Conservation (phyloP, 371 early-diverging fungal species). For the Chytridium lagenaria region DNA sequence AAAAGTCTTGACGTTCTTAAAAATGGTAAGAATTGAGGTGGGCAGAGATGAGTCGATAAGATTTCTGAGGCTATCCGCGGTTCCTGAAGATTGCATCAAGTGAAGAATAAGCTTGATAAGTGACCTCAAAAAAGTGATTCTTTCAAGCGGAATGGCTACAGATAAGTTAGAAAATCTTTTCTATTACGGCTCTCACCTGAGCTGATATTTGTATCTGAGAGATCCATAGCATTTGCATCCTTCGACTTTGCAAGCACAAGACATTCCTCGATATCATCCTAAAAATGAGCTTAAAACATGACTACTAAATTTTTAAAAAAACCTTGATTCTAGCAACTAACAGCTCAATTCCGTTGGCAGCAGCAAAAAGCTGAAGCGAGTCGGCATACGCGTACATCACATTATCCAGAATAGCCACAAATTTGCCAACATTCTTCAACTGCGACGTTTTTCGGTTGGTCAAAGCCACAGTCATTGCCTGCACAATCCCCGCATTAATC, state of each 20-base stretch:
- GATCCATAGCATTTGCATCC: slow-evolving; percentile 15
- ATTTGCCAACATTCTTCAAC: slow-evolving; percentile 69
- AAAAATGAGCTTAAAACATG: neutral
- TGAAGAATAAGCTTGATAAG: slow-evolving; percentile 89
- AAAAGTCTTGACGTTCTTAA: slow-evolving; percentile 75
- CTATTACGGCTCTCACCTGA: no score
- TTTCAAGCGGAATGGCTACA: slow-evolving; percentile 28
- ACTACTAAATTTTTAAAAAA: neutral
- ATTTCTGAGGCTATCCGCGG: slow-evolving; percentile 89
- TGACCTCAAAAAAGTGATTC: slow-evolving; percentile 72
- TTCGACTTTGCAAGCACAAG: neutral
- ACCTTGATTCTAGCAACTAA: slow-evolving; percentile 80
- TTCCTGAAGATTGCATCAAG: slow-evolving; percentile 91
- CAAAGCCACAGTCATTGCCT: slow-evolving; percentile 70
- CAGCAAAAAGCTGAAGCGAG: slow-evolving; percentile 81
- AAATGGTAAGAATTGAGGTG: slow-evolving; percentile 69
- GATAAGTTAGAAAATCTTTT: slow-evolving; percentile 22
- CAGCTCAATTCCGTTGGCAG: slow-evolving; percentile 79
- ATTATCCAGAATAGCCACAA: slow-evolving; percentile 78
- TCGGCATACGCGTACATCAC: slow-evolving; percentile 77
- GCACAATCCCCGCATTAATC: slow-evolving; percentile 88
- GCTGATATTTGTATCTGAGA: neutral
- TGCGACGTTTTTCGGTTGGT: slow-evolving; percentile 57
- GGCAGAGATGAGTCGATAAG: slow-evolving; percentile 92
- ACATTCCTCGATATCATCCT: slow-evolving; percentile 31